Base-by-base conservation (phyloP, 192 early-diverging fungal genomes). In the Mortierella antarctica region DNA sequence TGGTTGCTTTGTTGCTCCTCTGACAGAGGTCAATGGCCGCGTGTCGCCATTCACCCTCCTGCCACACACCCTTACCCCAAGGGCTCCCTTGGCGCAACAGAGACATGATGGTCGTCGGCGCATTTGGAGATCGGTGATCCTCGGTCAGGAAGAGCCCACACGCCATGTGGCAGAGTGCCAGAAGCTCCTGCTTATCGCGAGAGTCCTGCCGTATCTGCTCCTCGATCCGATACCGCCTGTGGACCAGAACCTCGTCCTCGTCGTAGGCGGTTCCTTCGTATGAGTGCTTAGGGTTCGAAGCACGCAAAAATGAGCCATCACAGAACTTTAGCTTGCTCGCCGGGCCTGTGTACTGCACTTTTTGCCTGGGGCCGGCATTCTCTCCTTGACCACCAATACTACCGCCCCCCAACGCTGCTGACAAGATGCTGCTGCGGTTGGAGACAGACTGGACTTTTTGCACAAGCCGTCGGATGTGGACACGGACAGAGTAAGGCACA, bases 161-260 rank as follows among this genome's bases (percentile, higher is more conserved):
- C 2, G 77, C 77, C 77, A 80, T 80, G 18, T 72, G 77, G 41
- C 77, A 80, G 7, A 80, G 70, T 11, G 64, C 57, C 11, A 80
- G 48, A 0, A 80, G 42, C 48, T 80, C 77, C 18, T 80, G 77
- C 21, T 72, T 80, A 51, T 41, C 31, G 7, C 51, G 46, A 7
- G 57, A 72, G 17, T 80, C 77, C 55, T 80, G 77, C 20, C 70
- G 58, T 6, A 57, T 50, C n/a, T 48, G 55, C 55, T 80, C 77
- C 55, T 80, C 77, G 42, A 80, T 49, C 41, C 59, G 58, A 15
- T 71, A 56, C 11, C 77, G 65, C 46, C 69, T 52, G 20, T 63
- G 70, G 2, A 72, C 53, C 42, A 72, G 48, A 17, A 49, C 68
- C 31, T 70, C 67, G 4, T 71, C 65, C 4, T 68, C 47, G 40